Evolutionary conservation across 345 rosid species (phyloP), one percentile per base, ranked within the genome.

Genomic region (Pistacia vera): DNA sequence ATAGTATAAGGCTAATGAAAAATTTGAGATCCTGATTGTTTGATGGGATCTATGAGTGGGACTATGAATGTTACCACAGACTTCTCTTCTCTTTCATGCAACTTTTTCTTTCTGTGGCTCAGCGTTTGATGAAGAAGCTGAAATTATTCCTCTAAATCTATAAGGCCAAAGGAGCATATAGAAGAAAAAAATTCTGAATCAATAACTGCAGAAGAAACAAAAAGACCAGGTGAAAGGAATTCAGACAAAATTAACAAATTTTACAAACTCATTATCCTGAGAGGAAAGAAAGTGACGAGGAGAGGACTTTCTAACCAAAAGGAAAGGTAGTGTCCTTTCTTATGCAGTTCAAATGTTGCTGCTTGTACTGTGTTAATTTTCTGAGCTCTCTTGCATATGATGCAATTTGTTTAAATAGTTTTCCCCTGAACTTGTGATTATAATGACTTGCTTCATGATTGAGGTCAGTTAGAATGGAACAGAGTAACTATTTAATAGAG

Each of bases 291-390:
- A 68, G 33, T 52, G 64, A 69, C 48, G 75, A 57, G 63, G 69
- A 70, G 18, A 59, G 16, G 61, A 51, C 52, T 25, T 54, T 72
- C 20, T 83, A 69, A 60, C 87, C 71, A 70, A 70, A 62, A 70
- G 28, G 36, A 81, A 79, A 89, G 90, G 89, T 85, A 76, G 12
- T 22, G 41, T 74, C 38, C 10, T 25, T 62, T 63, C 18, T 59
- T 25, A 48, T 30, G 30, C 17, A 14, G 48, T 4, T 17, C 33
- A 49, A 17, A 4, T 28, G 30, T 61, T 51, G 10, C 46, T 72
- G 44, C 28, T 60, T 13, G 28, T 48, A n/a, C 48, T 48, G 30
- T 16, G 60, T 22, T 61, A 57, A 71, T 72, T 68, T 59, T 20
- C 38, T 28, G 22, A 17, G 41, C 56, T 20, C 61, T 65, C 46